Evolutionary conservation across 164 flowering plant species (phyloP), one percentile per base, ranked within the genome.

Genomic region (Kingdonia uniflora): DNA sequence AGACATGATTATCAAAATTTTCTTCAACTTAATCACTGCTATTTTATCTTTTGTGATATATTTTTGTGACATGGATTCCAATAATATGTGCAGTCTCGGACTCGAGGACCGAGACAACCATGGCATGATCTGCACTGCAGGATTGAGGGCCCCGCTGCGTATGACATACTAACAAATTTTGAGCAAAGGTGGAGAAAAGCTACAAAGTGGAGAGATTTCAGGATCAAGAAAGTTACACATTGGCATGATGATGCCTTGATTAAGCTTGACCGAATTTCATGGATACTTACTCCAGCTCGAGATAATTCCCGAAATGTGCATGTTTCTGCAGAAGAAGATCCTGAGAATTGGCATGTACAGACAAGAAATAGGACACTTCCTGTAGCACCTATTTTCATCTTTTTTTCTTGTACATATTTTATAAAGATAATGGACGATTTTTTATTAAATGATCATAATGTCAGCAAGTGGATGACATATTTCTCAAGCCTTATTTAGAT

Each of bases 121-220:
- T 85, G 95, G 95, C 95, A 85, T 72, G 95, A 85, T 60, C 57
- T 85, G 39, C 95, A 86, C 56, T 86, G 87, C 65, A 79, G 70
- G 61, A 66, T 83, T 43, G 90, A 86, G 46, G 95, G 90, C 11
- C 90, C 90, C 38, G 95, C 95, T 57, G 95, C 87, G 33, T 76
- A 81, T 71, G 95, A 86, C 64, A 62, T 83, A 33, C 42, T 83
- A 58, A 76, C 58, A 35, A 86, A 86, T 63, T 86, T 83, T 65
- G 88, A 82, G 14, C 88, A 83, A 66, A 71, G 95, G 61, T 86
- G 90, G 91, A 76, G 61, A 59, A 86, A 81, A 60, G 76, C 81
- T 33, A 69, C 77, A 43, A 81, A 74, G 63, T 77, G 84, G 88
- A 67, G 70, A 24, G 79, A 81, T 38, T 75, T 78, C 61, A 65